Evolutionary conservation across 495 filamentous ascomycete genomes (phyloP), one percentile per base, ranked within the genome.

Genomic region (Thermochaetoides thermophila): DNA sequence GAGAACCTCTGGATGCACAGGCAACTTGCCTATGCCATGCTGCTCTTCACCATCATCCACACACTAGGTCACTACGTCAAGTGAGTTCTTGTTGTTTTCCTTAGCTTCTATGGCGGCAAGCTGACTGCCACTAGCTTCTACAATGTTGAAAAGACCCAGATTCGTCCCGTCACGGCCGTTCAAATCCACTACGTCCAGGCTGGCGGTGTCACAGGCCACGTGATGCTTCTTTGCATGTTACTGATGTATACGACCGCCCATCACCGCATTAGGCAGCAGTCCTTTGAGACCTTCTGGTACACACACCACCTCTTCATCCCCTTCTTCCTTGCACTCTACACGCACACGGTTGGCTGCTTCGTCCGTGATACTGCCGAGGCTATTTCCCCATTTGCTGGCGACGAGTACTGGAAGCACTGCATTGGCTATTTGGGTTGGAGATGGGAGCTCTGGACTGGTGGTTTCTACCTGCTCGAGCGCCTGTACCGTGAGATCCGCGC

Each of bases 231-330:
- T 7, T 99, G 89, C 68, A 96, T 99, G 89, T 63, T 99, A 33
- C 57, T 99, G 34, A 99, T 99, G 73, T 99, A 89, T 56, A 99
- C 89, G 13, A 93, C 91, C 6, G 79, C 89, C 3, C 89, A 99
- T 48, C 68, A 76, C 44, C 79, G 80, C 43, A 96, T 99, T 45
- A 80, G 89, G 31, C 84, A 96, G 52, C 89, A 99, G 49, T 91
- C 81, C 2, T 99, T 81, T 55, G 89, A 99, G 57, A 87, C 87
- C 1, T 99, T 99, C 51, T 96, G 87, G 89, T 99, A 99, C 57
- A 93, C 83, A 8, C 89, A 99, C 55, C 91, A 99, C 43, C 71
- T 99, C 7, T 95, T 95, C 51, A 79, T 99, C 40, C 86, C 91
- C 10, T 99, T 99, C 60, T 60, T 95, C 49, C 68, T 99, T 25